Evolutionary conservation across 2,329 filamentous ascomycete species (phyloP).

Genomic region (Epichloe aotearoae): DNA sequence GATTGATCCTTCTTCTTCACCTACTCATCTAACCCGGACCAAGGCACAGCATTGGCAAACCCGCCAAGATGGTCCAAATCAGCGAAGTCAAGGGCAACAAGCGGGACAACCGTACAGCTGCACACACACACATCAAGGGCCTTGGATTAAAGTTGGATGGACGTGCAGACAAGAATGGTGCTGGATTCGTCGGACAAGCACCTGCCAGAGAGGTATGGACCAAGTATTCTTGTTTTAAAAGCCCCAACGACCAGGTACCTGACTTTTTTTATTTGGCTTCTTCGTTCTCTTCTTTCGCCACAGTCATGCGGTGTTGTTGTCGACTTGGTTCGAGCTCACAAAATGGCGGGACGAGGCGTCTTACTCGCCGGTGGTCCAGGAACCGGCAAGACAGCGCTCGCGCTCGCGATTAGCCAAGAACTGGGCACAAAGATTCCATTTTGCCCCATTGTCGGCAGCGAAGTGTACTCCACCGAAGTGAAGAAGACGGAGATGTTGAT

Average conservation of each 20-base stretch:
- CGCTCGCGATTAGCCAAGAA: constrained; percentile 90
- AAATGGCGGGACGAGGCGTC: constrained; percentile 93
- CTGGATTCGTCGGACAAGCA: constrained; percentile 82
- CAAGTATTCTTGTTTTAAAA: not conserved
- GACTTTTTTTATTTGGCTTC: not conserved
- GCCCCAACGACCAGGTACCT: constrained; percentile 9
- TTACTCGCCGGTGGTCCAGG: constrained; percentile 87
- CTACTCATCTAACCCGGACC: not conserved
- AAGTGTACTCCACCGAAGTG: constrained; percentile 94
- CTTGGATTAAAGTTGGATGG: constrained; percentile 80
- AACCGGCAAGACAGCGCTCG: constrained; percentile 93
- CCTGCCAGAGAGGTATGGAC: constrained; percentile 68
- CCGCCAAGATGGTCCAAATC: constrained; percentile 64
- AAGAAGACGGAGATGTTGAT: constrained; percentile 99
- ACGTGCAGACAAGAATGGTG: constrained; percentile 62
- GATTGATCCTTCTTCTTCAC: not conserved
- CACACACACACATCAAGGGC: constrained; percentile 96
- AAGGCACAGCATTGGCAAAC: constrained; percentile 10
- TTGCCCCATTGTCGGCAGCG: constrained; percentile 94
- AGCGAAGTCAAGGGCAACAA: constrained; percentile 90
- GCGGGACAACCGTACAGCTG: constrained; percentile 90
- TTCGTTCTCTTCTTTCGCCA: not conserved
- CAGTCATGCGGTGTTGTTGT: constrained; percentile 92
- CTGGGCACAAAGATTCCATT: constrained; percentile 97
- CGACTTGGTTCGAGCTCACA: constrained; percentile 88